Evolutionary conservation across 1,284 basidiomycete species (phyloP).

Genomic region (Rhodotorula glutinis): DNA sequence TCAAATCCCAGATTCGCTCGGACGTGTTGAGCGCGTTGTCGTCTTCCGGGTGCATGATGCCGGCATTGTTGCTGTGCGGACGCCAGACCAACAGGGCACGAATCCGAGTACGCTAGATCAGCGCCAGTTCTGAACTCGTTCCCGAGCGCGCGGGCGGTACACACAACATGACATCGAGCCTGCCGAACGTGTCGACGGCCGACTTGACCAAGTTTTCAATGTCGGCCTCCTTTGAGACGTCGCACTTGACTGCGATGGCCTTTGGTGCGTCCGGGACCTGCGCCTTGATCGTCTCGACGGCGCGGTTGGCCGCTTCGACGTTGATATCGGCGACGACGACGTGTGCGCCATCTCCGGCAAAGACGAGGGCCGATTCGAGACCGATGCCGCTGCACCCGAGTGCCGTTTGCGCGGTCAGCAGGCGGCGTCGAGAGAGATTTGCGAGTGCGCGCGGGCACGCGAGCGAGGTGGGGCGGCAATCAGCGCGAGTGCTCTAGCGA

Average conservation of each 20-base stretch:
- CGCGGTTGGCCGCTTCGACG: constrained; percentile 64
- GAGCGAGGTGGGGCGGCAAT: neutral
- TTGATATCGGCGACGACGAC: constrained; percentile 81
- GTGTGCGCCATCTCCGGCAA: constrained; percentile 82
- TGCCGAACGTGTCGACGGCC: constrained; percentile 77
- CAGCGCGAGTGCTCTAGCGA: neutral
- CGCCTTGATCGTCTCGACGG: constrained; percentile 62
- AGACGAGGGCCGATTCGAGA: constrained; percentile 84
- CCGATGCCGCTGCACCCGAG: constrained; percentile 83
- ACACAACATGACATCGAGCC: constrained; percentile 84
- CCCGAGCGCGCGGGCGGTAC: constrained; percentile 41
- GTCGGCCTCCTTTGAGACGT: constrained; percentile 83
- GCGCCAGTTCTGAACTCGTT: neutral
- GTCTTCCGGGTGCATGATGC: constrained; percentile 92
- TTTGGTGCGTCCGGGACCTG: constrained; percentile 58
- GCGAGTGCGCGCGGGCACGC: neutral
- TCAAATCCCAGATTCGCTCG: constrained; percentile 63
- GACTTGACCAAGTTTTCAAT: constrained; percentile 74
- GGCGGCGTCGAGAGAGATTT: neutral
- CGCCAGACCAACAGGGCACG: no score
- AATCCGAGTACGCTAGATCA: neutral
- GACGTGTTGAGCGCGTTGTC: constrained; percentile 93
- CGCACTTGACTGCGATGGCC: constrained; percentile 69
- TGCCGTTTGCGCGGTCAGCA: no score
- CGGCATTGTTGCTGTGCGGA: constrained; percentile 36